Conservation (phyloP, 768 basidiomycete genomes). For the Crassisporium funariophilum region DNA sequence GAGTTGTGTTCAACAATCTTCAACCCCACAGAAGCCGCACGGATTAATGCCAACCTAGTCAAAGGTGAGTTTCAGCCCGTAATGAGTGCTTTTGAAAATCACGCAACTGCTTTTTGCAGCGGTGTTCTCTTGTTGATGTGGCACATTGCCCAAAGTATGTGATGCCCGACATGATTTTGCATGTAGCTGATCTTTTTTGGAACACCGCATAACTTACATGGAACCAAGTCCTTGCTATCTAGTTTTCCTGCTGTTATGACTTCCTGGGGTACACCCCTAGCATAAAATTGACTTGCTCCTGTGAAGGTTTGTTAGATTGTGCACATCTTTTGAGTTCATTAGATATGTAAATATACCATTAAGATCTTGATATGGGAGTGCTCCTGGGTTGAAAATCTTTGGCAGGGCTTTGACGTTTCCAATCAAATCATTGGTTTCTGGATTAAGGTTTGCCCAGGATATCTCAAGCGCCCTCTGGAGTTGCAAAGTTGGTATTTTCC, state of each 20-base stretch:
- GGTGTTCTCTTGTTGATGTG: neutral
- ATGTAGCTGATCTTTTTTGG: neutral
- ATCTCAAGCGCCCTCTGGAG: neutral
- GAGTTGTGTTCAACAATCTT: neutral
- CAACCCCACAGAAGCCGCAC: constrained; percentile 1
- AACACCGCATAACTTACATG: neutral
- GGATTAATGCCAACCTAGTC: neutral
- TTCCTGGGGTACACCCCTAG: neutral
- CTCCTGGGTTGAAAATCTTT: neutral
- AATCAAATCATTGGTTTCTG: neutral
- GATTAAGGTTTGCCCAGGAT: neutral
- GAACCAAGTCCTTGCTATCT: neutral
- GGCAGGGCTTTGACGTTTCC: neutral
- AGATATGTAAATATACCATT: neutral
- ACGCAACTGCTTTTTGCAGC: neutral
- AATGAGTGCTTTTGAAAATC: neutral
- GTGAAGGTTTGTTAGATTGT: neutral
- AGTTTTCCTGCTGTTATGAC: neutral
- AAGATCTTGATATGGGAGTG: neutral
- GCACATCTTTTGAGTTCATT: neutral
- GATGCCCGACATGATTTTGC: neutral
- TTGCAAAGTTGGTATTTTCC: neutral
- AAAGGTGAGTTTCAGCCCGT: neutral
- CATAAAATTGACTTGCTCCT: neutral
- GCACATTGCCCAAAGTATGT: neutral